Evolutionary conservation across 129 eudicot genomes (phyloP), one percentile per base, ranked within the genome.

Genomic region (Cynara cardunculus): DNA sequence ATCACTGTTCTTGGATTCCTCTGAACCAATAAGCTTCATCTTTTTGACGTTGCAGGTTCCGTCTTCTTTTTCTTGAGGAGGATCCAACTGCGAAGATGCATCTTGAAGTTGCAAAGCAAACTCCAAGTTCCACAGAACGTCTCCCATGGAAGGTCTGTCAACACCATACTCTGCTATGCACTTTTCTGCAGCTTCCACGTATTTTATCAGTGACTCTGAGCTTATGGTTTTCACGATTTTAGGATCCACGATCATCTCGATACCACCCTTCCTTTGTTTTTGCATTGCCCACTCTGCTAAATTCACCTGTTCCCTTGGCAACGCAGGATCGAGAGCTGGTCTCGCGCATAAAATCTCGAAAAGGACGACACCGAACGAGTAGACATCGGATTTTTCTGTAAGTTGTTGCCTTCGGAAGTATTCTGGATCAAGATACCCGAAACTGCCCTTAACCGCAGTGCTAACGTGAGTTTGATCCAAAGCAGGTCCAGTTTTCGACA

Each of bases 371-470:
- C 99, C 99, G 25, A 96, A 96, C 1, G 99, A 94, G 72, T 94
- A 94, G 4, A 94, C 99, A 62, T 94, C 99, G 10, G 99, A 94
- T 82, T 94, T 94, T n/a, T 92, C 99, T 0, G 99, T 94, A 2
- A 94, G 90, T 77, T 94, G 99, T 74, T 94, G 99, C 65, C 99
- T 90, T 49, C 97, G 83, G 76, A 92, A 94, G 85, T 94, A 94
- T 86, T 94, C 99, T 0, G 99, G 99, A 65, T 94, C 99, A 19
- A 94, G 96, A 73, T 94, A 94, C 80, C 99, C 99, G 53, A 94
- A 94, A 80, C 99, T 94, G 0, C 99, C 99, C 80, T 94, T 94
- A 65, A 94, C 99, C 0, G 94, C 97, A 0, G 99, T 96, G 86
- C 99, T 96, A 1, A 96, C 98, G 35, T 96, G 99, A 1, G 97